Base-by-base conservation (phyloP, 1,284 basidiomycete genomes). In the Fistulinella cinereoalba region DNA sequence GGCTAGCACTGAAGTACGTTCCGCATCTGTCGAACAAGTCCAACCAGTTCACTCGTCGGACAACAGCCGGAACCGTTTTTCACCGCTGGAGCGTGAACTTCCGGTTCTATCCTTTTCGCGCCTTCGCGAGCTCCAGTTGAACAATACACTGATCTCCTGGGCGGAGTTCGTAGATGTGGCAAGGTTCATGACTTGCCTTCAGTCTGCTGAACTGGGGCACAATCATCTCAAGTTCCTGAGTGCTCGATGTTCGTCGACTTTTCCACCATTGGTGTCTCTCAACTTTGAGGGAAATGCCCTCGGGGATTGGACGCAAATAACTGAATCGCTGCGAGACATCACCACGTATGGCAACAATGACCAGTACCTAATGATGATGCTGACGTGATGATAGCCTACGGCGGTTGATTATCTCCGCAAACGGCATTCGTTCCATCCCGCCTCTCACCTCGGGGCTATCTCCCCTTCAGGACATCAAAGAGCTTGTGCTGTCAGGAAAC, bases 221-320 rank as follows among this genome's bases (percentile, higher is more conserved):
- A 97, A 97, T 61, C 58, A 63, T 19, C 67, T 93, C 34, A 57
- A 62, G 19, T 59, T 56, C 15, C 66, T 85, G 44, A 59, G 57
- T 22, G 49, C 54, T 27, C 37, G 41, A 45, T 42, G 55, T 28
- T 43, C 53, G 11, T 37, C 41, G 10, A 41, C 48, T 12, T 56
- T 70, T 16, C 62, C 65, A 3, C 56, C 62, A 33, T 56, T 92
- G 29, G 65, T 72, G 41, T 71, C 71, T 22, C 66, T 97, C 49
- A 93, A 92, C 61, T 70, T 97, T 25, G 88, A 91, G 56, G 77
- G 74, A 37, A 96, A 96, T 69, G 49, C 66, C 10, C 72, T 91
- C 25, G 57, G 58, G 3, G 70, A 80, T 50, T 94, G 90, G 88
- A 53, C 58, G 23, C 69, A 77, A 40, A 65, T 82, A 1, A 75